Evolutionary conservation across 2,329 filamentous ascomycete species (phyloP).

Genomic region (Epichloe baconii): DNA sequence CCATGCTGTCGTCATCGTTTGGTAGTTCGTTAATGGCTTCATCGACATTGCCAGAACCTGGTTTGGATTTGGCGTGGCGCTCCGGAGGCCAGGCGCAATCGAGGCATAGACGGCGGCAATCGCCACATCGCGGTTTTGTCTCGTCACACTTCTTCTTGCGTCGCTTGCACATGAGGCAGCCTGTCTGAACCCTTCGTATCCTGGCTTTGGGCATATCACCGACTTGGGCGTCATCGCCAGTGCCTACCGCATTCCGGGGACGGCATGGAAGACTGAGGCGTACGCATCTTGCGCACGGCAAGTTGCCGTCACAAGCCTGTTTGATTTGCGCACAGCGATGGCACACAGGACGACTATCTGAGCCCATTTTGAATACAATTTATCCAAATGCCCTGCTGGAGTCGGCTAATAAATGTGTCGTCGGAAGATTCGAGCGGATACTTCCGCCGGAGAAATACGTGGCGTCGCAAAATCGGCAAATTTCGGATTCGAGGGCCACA

Average conservation of each 20-base stretch:
- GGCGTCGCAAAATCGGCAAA: not conserved
- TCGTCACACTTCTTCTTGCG: conserved; percentile 37
- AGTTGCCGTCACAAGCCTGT: conserved; percentile 21
- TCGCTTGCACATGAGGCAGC: conserved; percentile 31
- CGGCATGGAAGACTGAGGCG: conserved; percentile 21
- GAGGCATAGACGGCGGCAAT: conserved; percentile 23
- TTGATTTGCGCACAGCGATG: conserved; percentile 24
- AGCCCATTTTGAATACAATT: conserved; percentile 12
- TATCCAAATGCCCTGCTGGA: not conserved
- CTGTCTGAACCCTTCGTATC: conserved; percentile 23
- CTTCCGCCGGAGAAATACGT: not conserved
- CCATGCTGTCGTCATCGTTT: not conserved
- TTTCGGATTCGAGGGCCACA: not conserved
- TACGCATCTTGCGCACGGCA: conserved; percentile 20
- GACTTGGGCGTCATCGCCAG: conserved; percentile 1
- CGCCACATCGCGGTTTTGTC: conserved; percentile 27
- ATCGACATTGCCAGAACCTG: conserved; percentile 3
- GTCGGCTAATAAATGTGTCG: not conserved
- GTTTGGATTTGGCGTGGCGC: conserved; percentile 10
- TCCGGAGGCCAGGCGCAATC: conserved; percentile 20
- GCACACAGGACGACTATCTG: conserved; percentile 18
- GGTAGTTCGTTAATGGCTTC: conserved; percentile 2
- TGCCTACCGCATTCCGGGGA: conserved; percentile 12
- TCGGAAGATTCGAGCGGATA: not conserved
- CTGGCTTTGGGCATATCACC: conserved; percentile 19